Evolutionary conservation across 179 eudicot genomes (phyloP), one percentile per base, ranked within the genome.

Genomic region (Vitellaria paradoxa): DNA sequence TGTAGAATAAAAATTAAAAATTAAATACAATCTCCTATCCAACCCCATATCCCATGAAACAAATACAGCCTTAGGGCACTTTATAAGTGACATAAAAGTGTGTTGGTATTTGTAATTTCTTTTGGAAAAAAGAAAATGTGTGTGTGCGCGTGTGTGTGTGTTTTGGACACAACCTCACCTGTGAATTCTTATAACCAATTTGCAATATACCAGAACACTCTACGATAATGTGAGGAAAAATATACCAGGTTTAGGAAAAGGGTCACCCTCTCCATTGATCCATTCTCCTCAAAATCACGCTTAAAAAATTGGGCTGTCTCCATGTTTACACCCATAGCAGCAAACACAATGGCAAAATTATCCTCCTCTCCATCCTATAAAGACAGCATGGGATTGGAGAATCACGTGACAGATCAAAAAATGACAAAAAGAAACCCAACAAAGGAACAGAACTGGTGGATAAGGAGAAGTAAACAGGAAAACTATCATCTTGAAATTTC

Each of bases 241-340:
- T 4, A 69, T 89, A 94, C 99, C 94, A 96, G 86, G 77, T 96
- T 96, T 70, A 96, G 85, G 74, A 96, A 96, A 72, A 94, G 99
- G 77, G 99, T 94, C 79, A 96, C 99, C 88, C 99, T 94, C 82
- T 96, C 99, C 99, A 94, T 96, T 50, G 99, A 96, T 66, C 99
- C 99, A 83, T 96, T 96, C 85, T 96, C 99, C 87, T 96, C 99
- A 77, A 96, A 96, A 86, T 96, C 98, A 81, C 99, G 97, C 84
- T 96, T 96, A 70, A 96, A 96, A 83, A 96, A 96, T 87, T 96
- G 99, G 37, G 98, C 98, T 49, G 98, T 96, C 85, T 96, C 99
- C 99, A 96, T 96, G 86, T 96, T 94, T 59, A 96, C 98, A 75
- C 98, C 98, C 99, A 96, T 96, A 74, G 99, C 99, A 24, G 99